A percentile compares a stretch with the other conserved stretches of the same genome.
These are phyloP conservation scores for Ustilago trichophora DNA, from an alignment of 1,284 basidiomycete species.

Conservation along the genomic window DNA sequence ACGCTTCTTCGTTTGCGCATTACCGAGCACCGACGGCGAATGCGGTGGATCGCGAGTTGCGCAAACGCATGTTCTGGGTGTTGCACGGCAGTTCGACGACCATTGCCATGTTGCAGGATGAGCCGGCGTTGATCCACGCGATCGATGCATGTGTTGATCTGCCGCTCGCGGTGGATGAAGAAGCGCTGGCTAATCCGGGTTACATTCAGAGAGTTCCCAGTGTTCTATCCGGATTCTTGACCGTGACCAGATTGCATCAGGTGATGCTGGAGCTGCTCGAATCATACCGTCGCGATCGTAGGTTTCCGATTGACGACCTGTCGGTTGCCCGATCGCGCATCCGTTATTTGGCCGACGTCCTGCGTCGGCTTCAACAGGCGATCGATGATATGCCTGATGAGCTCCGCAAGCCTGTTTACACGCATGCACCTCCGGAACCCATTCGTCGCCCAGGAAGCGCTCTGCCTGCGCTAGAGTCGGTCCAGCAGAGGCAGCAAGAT, in stretches of 20 bases:
- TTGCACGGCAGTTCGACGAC: slow-evolving; percentile 52
- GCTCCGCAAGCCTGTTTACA: slow-evolving; percentile 28
- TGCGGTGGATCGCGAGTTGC: slow-evolving; percentile 45
- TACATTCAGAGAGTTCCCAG: slow-evolving; percentile 26
- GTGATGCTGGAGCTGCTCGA: slow-evolving; percentile 49
- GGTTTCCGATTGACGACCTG: slow-evolving; percentile 38
- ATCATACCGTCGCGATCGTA: slow-evolving; percentile 38
- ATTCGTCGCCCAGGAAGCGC: slow-evolving; percentile 17
- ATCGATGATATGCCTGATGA: slow-evolving; percentile 49
- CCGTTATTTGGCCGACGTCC: slow-evolving; percentile 25
- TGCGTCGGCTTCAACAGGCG: slow-evolving; percentile 16
- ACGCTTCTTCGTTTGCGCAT: slow-evolving; percentile 15
- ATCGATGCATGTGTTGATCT: slow-evolving; percentile 47
- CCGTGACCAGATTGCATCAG: slow-evolving; percentile 46
- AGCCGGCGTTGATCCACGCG: slow-evolving; percentile 46
- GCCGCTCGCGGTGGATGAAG: slow-evolving; percentile 49
- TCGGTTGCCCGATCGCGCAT: slow-evolving; percentile 18
- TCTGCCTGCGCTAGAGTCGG: slow-evolving; percentile 22
- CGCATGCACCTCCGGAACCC: slow-evolving; percentile 25
- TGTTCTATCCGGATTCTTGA: slow-evolving; percentile 43
- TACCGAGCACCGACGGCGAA: slow-evolving; percentile 18
- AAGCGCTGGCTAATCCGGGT: slow-evolving; percentile 21
- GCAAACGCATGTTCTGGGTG: slow-evolving; percentile 47
- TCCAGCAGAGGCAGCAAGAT: slow-evolving; percentile 11
- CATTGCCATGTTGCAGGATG: slow-evolving; percentile 47